phyloP scores from a whole-genome alignment of 768 basidiomycete species.

The Kwoniella sp. region DNA sequence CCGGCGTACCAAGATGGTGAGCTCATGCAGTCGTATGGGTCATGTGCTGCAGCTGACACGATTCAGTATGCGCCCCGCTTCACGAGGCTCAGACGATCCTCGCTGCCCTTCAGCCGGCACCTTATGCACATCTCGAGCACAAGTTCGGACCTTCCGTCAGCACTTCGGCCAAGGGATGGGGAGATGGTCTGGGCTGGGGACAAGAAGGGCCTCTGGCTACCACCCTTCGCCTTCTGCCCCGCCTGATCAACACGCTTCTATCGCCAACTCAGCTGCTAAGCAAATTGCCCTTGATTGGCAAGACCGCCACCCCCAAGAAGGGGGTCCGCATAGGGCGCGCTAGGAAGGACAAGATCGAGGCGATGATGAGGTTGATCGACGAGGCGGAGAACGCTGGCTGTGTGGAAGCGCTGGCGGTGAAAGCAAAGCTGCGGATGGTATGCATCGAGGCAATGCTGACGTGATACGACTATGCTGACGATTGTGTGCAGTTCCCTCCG shows the following conservation, averaged over 20 bases:
- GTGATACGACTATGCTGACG: not conserved
- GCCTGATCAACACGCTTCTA: slow-evolving; percentile 30
- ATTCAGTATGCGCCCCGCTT: slow-evolving; percentile 29
- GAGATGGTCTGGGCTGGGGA: slow-evolving; percentile 51
- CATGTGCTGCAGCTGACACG: not conserved
- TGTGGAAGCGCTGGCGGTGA: slow-evolving; percentile 18
- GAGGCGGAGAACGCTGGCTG: slow-evolving; percentile 35
- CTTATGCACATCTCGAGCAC: slow-evolving; percentile 30
- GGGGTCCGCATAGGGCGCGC: slow-evolving; percentile 16
- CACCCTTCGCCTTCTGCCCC: slow-evolving; percentile 30
- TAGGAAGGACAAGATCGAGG: slow-evolving; percentile 27
- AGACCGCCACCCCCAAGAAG: slow-evolving; percentile 2
- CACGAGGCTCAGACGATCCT: slow-evolving; percentile 29
- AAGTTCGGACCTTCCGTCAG: slow-evolving; percentile 20
- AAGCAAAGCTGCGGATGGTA: slow-evolving; percentile 36
- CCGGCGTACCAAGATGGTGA: slow-evolving; percentile 1
- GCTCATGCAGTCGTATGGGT: not conserved
- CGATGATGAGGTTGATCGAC: slow-evolving; percentile 21
- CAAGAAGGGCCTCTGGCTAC: slow-evolving; percentile 39
- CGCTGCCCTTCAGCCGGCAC: slow-evolving; percentile 16
- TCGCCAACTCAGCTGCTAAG: slow-evolving; percentile 22
- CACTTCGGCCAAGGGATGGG: slow-evolving; percentile 24
- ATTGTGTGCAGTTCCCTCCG: slow-evolving; percentile 47
- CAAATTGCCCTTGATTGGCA: slow-evolving; percentile 8
- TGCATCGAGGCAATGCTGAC: slow-evolving; percentile 4